phyloP scores from a whole-genome alignment of 164 flowering plant species.

The Paratinospora sagittata region DNA sequence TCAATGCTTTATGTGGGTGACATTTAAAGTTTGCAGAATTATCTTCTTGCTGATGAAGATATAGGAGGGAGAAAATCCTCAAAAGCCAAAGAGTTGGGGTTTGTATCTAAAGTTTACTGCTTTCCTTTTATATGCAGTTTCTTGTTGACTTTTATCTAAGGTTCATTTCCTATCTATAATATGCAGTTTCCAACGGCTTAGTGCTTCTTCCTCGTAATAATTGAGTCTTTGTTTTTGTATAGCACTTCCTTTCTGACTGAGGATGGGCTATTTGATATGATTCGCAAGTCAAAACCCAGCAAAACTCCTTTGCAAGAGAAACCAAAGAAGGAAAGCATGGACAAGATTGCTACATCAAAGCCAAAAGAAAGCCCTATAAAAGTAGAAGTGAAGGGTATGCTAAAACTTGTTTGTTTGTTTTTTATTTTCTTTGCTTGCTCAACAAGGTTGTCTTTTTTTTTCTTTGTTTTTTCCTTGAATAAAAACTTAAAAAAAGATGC shows the following conservation, averaged over 20 bases:
- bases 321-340: slow-evolving; percentile 30
- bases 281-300: slow-evolving; percentile 55
- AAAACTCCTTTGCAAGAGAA: slow-evolving; percentile 33
- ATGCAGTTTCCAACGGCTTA: not conserved
- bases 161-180: not conserved
- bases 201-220: not conserved
- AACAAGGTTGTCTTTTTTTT: not conserved
- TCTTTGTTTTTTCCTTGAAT: not conserved
- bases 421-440: not conserved
- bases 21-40: slow-evolving; percentile 48
- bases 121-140: not conserved
- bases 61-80: slow-evolving; percentile 78
- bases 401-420: not conserved
- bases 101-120: slow-evolving; percentile 15
- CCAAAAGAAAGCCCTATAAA: slow-evolving; percentile 49
- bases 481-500: too few relatives aligned
- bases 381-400: slow-evolving; percentile 47
- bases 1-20: not conserved
- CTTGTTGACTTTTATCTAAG: not conserved
- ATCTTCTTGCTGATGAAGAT: slow-evolving; percentile 95
- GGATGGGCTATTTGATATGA: slow-evolving; percentile 88
- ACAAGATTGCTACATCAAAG: slow-evolving; percentile 25
- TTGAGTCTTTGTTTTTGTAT: slow-evolving; percentile 9
- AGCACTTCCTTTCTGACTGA: slow-evolving; percentile 81
- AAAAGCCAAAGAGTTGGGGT: slow-evolving; percentile 98